Evolutionary conservation across 306 rosid species (phyloP), one percentile per base, ranked within the genome.

Genomic region (Prunus mira): DNA sequence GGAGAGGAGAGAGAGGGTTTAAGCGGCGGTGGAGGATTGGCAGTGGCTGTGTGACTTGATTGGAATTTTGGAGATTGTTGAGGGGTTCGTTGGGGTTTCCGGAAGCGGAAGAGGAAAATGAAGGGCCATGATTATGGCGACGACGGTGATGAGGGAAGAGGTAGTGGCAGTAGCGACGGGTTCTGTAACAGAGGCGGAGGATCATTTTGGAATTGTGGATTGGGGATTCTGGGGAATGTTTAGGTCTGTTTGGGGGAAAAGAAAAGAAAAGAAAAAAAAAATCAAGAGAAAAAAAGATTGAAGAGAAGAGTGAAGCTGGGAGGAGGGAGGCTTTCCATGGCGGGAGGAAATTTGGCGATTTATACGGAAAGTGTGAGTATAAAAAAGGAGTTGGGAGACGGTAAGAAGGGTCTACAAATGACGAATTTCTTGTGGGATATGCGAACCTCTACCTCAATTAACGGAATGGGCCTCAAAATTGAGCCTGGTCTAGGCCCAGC

Each of bases 111-210:
- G 89, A 82, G 34, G 91, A 88, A 57, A 67, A 66, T 15, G 3
- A 68, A 45, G 84, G 87, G 69, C 49, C 12, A 5, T 5, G 67
- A 63, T 63, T 3, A 19, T 15, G 49, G 50, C 20, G 71, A 12
- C 65, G 81, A 65, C 49, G 81, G 79, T 5, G 83, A n/a, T 73
- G 67, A 81, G 78, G 83, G 69, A 79, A 79, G 74, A 86, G 90
- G 73, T 80, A 75, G 76, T 79, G 22, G 82, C 86, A 79, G 80
- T 68, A 57, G 79, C 88, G 79, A 78, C 81, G 86, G 28, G 79
- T 76, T 83, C 85, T 84, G 25, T 73, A 81, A 78, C 80, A 77
- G 79, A 86, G 63, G 66, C 96, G 92, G 73, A 84, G 86, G 92
- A 95, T 90, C 22, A 66, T 77, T 20, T 12, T n/a, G 17, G 13